Base-by-base conservation (phyloP, 495 filamentous ascomycete species). In the Penicillium arizonense region DNA sequence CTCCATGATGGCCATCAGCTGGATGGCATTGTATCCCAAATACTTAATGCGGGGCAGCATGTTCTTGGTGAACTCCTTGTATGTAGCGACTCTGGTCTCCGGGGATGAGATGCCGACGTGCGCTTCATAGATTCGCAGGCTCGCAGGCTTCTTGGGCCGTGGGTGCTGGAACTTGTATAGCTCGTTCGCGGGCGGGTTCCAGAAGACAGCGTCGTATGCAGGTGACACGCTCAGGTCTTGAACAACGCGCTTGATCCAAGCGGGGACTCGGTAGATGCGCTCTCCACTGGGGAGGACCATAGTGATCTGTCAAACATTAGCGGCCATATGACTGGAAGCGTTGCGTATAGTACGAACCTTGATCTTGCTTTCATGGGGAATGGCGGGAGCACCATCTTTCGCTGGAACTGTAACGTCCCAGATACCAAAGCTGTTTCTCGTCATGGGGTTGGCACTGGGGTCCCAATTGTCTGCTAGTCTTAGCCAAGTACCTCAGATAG, bases 1-100 rank as follows among this genome's bases (percentile, higher is more conserved):
- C 68, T 98, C 94, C 90, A 97, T 97, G 60, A 98, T 81, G 36
- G 94, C 94, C 94, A 98, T 98, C 57, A 98, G 78, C 70, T 98
- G 94, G 59, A 98, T 97, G 36, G 92, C 87, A 74, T 98, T 97
- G 75, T 98, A 98, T 48, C 93, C 94, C 49, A 97, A 78, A 60
- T 82, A 76, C 62, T 91, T 85, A 73, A 98, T 97, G 54, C 93
- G 85, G 8, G 92, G 91, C 7, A 98, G 81, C 81, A 94, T 87
- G 69, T 88, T 88, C 60, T 84, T 80, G 13, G 95, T 97, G 73
- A 98, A 98, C 71, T 98, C 90, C 69, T 96, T 96, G 80, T 96
- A 98, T 7, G 91, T 95, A 14, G 93, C 80, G 30, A 98, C 89
- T 51, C 80, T 83, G 42, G 85, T 83, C 57, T 98, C 94, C 1